Evolutionary conservation across 2,329 filamentous ascomycete species (phyloP).

Genomic region (Fusarium sp.): DNA sequence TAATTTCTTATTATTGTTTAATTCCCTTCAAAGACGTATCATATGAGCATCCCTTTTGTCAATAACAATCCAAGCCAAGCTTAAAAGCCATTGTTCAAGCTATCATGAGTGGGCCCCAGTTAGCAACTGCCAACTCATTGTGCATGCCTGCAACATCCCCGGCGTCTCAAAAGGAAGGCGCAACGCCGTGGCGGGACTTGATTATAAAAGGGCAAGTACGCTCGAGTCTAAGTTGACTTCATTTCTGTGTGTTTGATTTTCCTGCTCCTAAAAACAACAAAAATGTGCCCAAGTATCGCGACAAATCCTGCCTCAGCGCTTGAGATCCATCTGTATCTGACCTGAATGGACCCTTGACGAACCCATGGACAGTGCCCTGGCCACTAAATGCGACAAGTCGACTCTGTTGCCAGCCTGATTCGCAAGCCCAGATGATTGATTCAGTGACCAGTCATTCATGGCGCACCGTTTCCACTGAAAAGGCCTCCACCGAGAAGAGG

Average conservation of each 20-base stretch:
- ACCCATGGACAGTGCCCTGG: constrained; percentile 45
- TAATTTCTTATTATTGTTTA: not conserved
- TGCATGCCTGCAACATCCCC: constrained; percentile 40
- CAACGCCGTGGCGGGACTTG: constrained; percentile 27
- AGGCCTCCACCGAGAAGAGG: not conserved
- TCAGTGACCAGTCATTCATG: constrained; percentile 33
- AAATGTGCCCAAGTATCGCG: not conserved
- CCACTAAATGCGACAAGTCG: constrained; percentile 40
- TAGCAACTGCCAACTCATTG: constrained; percentile 45
- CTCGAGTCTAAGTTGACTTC: constrained; percentile 8
- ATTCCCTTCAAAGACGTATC: not conserved
- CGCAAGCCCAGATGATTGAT: constrained; percentile 21
- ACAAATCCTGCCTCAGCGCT: not conserved
- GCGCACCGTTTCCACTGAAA: not conserved
- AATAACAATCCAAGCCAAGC: not conserved
- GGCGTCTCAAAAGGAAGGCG: constrained; percentile 24
- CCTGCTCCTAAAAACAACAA: not conserved
- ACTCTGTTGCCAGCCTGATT: constrained; percentile 39
- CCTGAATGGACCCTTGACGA: constrained; percentile 33
- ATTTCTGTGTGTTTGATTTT: not conserved
- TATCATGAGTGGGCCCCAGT: constrained; percentile 41
- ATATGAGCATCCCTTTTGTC: not conserved
- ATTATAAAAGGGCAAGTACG: constrained; percentile 38
- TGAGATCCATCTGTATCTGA: constrained; percentile 18
- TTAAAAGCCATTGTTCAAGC: constrained; percentile 39